Percentiles rank a stretch among this genome's conserved stretches.
Evolutionary conservation across 75 land plant genomes (phyloP).

Genomic region (Cupressus sempervirens): DNA sequence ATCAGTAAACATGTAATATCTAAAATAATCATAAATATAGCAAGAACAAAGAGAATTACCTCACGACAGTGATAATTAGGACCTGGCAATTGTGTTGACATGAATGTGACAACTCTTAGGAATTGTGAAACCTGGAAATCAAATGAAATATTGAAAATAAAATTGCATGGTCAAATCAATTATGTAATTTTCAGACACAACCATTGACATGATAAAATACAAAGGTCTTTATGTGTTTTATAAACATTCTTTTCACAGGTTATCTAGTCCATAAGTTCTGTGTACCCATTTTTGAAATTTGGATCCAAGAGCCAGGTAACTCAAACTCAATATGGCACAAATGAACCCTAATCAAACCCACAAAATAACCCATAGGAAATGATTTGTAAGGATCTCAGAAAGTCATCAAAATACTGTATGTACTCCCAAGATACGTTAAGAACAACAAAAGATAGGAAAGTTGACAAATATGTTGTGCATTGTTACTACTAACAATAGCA

Average conservation of each 20-base stretch:
- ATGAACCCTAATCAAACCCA: background rate
- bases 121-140: conserved; percentile 65
- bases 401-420: too few relatives aligned
- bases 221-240: background rate
- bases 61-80: conserved; percentile 99
- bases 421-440: too few relatives aligned
- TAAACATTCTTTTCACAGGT: background rate
- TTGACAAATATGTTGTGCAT: too few relatives aligned
- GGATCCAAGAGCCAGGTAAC: background rate
- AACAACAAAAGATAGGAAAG: too few relatives aligned
- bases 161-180: background rate
- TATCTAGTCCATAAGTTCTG: background rate
- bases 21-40: background rate
- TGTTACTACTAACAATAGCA: too few relatives aligned
- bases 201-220: background rate
- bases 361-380: background rate
- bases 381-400: too few relatives aligned
- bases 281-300: background rate
- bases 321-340: background rate
- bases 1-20: background rate
- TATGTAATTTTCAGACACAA: background rate
- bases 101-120: conserved; percentile 77
- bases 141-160: background rate
- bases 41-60: conserved; percentile 29
- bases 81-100: conserved; percentile 94